Evolutionary conservation across 192 early-diverging fungal genomes (phyloP), one percentile per base, ranked within the genome.

Genomic region (Umbelopsis sp.): DNA sequence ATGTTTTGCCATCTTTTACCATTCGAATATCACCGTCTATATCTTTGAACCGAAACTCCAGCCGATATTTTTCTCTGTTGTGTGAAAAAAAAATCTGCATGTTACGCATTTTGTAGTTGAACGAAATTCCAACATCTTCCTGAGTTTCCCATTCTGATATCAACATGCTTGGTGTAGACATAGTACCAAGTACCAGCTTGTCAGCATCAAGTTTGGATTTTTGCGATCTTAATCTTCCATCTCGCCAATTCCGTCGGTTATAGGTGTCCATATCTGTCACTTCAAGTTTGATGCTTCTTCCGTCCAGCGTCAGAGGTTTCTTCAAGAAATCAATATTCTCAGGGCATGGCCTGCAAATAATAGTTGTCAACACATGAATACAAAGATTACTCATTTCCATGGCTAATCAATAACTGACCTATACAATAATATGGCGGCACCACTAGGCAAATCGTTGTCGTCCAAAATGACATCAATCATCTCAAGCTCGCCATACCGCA

Each of bases 31-130:
- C 73, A 0, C 61, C 74, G 12, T 52, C 46, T 0, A 83, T 46
- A 58, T 78, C 71, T 44, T 83, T 78, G 25, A 83, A 83, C 35
- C 53, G 68, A 21, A 55, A 53, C 46, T 83, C 82, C 46, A 81
- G 6, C 33, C 65, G 53, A 21, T 77, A 74, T 0, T 61, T 30
- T 16, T 44, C n/a, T 8, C 46, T 25, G 11, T 71, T 18, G 46
- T 76, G 45, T 41, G 52, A 20, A 49, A 83, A 83, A 33, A 61
- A 47, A 2, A 83, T 49, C 15, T 67, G 22, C 10, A 76, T 30
- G 2, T 52, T 75, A 16, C 75, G 69, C 22, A 25, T 50, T 13
- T 76, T 46, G 18, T 71, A 82, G 18, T 76, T 46, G 6, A 82
- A 21, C 2, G 50, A 33, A 46, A 77, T 70, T 4, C 16, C 35